Conservation (phyloP, 352 stramenopile genomes). For the Thalassiosira livingstoniorum region DNA sequence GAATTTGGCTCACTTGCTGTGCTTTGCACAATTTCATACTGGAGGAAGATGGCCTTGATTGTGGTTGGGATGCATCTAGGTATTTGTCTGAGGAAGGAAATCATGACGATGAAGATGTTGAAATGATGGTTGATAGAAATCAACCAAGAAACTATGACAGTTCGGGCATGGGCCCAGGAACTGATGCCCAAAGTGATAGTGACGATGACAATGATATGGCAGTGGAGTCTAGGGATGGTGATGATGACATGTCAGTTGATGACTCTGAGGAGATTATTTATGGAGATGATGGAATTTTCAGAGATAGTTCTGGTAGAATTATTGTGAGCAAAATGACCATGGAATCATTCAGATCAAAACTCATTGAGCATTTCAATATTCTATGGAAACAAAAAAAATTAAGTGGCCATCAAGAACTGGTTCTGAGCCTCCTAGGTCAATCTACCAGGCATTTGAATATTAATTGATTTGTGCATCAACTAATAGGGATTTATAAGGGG, state of each 20-base stretch:
- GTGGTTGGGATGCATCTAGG: not conserved
- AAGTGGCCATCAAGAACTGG: too few relatives aligned
- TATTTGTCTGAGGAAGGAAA: not conserved
- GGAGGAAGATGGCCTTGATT: conserved; percentile 39
- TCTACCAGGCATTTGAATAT: too few relatives aligned
- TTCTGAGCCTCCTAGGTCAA: too few relatives aligned
- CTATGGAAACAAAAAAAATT: conserved; percentile 11
- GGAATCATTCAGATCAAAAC: conserved; percentile 22
- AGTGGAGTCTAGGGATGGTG: not conserved
- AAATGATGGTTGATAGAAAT: not conserved
- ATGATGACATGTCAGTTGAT: conserved; percentile 31
- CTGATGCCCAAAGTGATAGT: not conserved
- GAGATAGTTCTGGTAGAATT: too few relatives aligned
- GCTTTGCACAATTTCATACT: conserved; percentile 54
- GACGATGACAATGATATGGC: not conserved
- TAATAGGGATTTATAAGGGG: not conserved
- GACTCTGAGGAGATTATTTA: not conserved
- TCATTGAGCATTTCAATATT: conserved; percentile 44
- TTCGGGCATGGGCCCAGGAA: not conserved
- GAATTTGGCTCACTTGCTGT: conserved; percentile 47
- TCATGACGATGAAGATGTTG: not conserved
- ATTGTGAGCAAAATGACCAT: conserved; percentile 9
- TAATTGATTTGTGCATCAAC: not conserved
- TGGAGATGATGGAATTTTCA: conserved; percentile 3
- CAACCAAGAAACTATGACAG: conserved; percentile 5